Percentiles rank a stretch among this genome's conserved stretches.
phyloP scores from a whole-genome alignment of 2,329 filamentous ascomycete genomes.

The Chrysoporthe puriensis region DNA sequence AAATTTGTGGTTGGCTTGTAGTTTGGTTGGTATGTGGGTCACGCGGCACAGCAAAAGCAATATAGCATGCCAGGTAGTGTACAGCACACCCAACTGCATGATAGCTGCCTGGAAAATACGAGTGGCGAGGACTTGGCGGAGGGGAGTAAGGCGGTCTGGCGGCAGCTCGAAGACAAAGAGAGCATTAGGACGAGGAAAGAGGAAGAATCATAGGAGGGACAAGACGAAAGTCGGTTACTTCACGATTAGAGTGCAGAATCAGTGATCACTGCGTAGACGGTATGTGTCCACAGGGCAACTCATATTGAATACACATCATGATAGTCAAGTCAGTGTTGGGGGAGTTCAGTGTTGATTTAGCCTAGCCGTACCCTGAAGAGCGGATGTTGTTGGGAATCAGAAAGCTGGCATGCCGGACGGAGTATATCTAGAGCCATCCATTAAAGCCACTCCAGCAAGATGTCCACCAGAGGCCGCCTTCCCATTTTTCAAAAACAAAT shows the following conservation, averaged over 20 bases:
- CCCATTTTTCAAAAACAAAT: slow-evolving; percentile 10
- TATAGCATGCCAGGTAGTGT: neutral
- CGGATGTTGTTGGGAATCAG: neutral
- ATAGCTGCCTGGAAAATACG: neutral
- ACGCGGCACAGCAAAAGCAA: neutral
- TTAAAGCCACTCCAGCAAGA: neutral
- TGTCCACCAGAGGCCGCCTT: neutral
- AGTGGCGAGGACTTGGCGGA: no score
- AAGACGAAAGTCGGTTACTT: neutral
- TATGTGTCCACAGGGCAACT: neutral
- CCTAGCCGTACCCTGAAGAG: neutral
- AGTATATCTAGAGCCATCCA: neutral
- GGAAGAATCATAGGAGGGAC: no score
- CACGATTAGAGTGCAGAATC: neutral
- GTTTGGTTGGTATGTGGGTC: neutral
- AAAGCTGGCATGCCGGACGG: neutral
- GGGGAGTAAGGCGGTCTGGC: neutral
- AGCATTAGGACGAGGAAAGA: no score
- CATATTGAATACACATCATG: neutral
- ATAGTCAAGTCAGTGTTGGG: neutral
- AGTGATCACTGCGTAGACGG: neutral
- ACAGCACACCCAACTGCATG: neutral
- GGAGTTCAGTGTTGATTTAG: neutral
- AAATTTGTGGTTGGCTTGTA: neutral
- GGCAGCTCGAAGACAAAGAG: neutral